phyloP scores from a whole-genome alignment of 139 green algal species.

The Zygnema circumcarinatum region DNA sequence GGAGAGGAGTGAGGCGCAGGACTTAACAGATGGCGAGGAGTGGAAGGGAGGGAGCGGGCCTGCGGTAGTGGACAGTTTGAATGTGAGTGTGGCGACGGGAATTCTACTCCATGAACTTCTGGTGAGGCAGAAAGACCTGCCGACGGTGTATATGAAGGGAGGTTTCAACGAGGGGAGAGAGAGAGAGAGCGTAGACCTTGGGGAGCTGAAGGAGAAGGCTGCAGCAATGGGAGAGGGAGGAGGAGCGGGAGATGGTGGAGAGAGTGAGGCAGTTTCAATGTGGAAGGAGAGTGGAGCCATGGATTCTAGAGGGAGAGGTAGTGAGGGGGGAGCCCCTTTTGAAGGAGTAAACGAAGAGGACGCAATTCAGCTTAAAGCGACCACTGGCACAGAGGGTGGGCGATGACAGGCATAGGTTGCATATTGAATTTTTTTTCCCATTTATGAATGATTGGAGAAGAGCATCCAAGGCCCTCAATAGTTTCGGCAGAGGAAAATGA shows the following conservation, averaged over 20 bases:
- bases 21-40: background rate
- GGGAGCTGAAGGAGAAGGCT: no score
- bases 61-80: conserved; percentile 83
- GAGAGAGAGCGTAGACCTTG: no score
- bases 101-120: conserved; percentile 86
- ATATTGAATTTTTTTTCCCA: no score
- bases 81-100: conserved; percentile 89
- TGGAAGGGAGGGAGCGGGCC: background rate
- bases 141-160: background rate
- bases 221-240: background rate
- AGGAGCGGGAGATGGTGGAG: background rate
- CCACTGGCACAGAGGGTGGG: no score
- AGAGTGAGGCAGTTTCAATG: background rate
- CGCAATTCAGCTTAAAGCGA: no score
- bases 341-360: background rate
- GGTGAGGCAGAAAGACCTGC: background rate
- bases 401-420: no score
- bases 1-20: background rate
- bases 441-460: no score
- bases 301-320: conserved; percentile 1
- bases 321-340: background rate
- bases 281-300: background rate
- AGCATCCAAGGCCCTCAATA: no score
- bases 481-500: no score
- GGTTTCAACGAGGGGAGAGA: background rate